phyloP scores from a whole-genome alignment of 106 monocot species.

The Agapanthus africanus region DNA sequence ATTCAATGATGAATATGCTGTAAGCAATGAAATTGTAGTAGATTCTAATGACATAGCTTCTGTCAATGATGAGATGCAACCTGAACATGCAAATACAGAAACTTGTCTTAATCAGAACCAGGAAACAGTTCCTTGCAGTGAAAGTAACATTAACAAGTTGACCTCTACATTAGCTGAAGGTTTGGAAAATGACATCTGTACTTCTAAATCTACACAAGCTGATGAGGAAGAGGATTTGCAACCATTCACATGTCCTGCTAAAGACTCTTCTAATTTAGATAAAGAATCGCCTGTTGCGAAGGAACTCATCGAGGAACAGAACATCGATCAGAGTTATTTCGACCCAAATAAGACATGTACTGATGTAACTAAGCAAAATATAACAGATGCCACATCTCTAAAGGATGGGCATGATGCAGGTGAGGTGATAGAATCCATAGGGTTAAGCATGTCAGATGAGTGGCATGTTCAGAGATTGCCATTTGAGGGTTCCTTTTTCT shows the following conservation, averaged over 20 bases:
- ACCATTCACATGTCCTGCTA: constrained; percentile 15
- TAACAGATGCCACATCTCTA: background rate
- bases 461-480: constrained; percentile 4
- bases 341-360: constrained; percentile 7
- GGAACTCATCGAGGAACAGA: constrained; percentile 15
- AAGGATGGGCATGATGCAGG: constrained; percentile 10
- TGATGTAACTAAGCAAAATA: background rate
- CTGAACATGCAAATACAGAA: constrained; percentile 15
- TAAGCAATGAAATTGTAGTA: constrained; percentile 6
- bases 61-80: constrained; percentile 21
- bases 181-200: constrained; percentile 5
- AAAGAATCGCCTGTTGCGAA: constrained; percentile 10
- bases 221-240: constrained; percentile 13
- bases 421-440: background rate
- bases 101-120: constrained; percentile 10
- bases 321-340: constrained; percentile 13
- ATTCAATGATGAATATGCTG: constrained; percentile 9
- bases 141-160: constrained; percentile 4
- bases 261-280: constrained; percentile 10
- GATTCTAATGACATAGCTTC: constrained; percentile 7
- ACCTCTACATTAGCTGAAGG: constrained; percentile 9
- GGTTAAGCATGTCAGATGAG: constrained; percentile 6
- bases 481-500: constrained; percentile 63
- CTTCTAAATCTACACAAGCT: background rate
- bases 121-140: constrained; percentile 6